Percentiles rank a stretch among this genome's conserved stretches.
Conservation (phyloP, 1,284 basidiomycete genomes). For the Apiotrichum veenhuisii region DNA sequence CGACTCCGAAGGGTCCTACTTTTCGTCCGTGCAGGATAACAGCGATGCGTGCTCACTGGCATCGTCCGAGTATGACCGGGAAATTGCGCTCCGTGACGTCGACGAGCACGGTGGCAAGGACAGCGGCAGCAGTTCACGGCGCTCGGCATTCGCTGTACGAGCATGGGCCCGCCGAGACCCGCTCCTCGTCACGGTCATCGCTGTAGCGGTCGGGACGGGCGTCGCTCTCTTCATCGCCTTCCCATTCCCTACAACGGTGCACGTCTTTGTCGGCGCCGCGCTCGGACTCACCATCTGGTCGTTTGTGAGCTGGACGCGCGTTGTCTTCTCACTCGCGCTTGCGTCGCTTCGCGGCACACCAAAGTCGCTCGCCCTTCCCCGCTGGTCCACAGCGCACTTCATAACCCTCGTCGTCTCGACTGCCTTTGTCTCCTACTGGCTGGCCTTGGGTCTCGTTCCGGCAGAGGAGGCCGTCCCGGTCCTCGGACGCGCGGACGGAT, state of each 20-base stretch:
- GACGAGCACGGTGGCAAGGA: not conserved
- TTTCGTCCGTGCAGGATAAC: not conserved
- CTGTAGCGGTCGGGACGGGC: constrained; percentile 4
- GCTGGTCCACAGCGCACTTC: constrained; percentile 3
- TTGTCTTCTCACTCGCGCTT: constrained; percentile 8
- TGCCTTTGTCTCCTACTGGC: constrained; percentile 18
- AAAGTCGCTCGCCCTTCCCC: not conserved
- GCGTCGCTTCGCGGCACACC: not conserved
- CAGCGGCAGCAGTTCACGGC: not conserved
- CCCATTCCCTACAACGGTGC: constrained; percentile 38
- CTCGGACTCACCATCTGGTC: constrained; percentile 23
- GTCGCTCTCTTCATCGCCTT: constrained; percentile 23
- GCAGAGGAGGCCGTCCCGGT: constrained; percentile 12
- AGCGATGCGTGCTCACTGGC: not conserved
- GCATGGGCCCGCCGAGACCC: constrained; percentile 11
- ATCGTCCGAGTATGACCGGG: not conserved
- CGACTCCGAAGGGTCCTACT: not conserved
- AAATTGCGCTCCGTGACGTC: not conserved
- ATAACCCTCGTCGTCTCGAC: constrained; percentile 12
- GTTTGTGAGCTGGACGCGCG: constrained; percentile 11
- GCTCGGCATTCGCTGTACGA: not conserved
- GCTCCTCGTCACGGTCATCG: constrained; percentile 4
- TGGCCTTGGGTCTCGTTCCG: constrained; percentile 19
- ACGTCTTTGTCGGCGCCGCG: constrained; percentile 23
- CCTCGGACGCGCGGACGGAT: constrained; percentile 6